Conservation (phyloP, 192 early-diverging fungal species). For the Tieghemiomyces parasiticus region DNA sequence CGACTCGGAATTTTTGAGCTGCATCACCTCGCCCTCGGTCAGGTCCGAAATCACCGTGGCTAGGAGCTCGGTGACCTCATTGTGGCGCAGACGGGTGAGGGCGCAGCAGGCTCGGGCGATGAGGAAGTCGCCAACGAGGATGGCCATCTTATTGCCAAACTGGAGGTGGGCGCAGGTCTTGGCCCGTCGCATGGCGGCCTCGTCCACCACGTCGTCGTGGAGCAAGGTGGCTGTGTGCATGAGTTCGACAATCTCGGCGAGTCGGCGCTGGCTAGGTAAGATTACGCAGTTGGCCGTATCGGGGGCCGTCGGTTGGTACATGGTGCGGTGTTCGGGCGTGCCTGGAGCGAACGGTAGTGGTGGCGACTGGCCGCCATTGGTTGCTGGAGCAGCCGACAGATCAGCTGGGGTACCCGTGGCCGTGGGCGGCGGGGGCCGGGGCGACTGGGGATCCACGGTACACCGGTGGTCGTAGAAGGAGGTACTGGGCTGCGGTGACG, state of each 20-base stretch:
- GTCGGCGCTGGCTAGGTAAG: slow-evolving; percentile 72
- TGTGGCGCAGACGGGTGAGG: slow-evolving; percentile 71
- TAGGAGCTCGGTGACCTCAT: slow-evolving; percentile 86
- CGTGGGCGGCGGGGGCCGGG: too few species aligned
- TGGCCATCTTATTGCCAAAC: slow-evolving; percentile 96
- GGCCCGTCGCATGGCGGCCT: slow-evolving; percentile 53
- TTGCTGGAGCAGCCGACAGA: too few species aligned
- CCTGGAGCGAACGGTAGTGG: neutral
- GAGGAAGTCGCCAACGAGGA: slow-evolving; percentile 87
- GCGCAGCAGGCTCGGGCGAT: slow-evolving; percentile 86
- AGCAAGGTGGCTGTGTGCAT: slow-evolving; percentile 93
- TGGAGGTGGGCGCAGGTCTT: slow-evolving; percentile 63
- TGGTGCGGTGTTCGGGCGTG: neutral
- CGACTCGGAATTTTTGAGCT: slow-evolving; percentile 56
- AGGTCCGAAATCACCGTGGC: slow-evolving; percentile 84
- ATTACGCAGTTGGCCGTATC: slow-evolving; percentile 28
- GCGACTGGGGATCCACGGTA: too few species aligned
- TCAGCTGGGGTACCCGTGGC: too few species aligned
- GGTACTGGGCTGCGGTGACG: neutral
- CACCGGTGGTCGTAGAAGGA: neutral
- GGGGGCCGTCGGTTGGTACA: neutral
- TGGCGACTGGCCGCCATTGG: neutral
- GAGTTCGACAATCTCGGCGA: slow-evolving; percentile 97
- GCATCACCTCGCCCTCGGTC: slow-evolving; percentile 98
- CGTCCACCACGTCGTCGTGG: slow-evolving; percentile 89